Evolutionary conservation across 768 basidiomycete genomes (phyloP), one percentile per base, ranked within the genome.

Genomic region (Calocybe cyanea): DNA sequence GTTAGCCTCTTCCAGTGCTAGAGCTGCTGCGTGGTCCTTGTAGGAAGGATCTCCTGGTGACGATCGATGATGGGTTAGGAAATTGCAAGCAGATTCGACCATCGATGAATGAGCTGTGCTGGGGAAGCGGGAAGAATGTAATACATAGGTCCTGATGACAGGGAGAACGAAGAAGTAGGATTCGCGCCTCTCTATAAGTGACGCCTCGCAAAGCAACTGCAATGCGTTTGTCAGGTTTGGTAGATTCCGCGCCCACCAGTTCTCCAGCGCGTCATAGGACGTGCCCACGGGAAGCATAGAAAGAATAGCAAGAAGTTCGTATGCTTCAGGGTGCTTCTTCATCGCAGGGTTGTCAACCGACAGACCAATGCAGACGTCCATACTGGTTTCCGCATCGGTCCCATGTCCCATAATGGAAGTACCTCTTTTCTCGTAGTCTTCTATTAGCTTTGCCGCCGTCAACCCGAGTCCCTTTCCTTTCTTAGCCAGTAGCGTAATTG

Each of bases 401-500:
- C 6, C 25, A 6, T 5, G 11, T 28, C 5, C 25, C 5, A 28
- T 5, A 5, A 28, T 28, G 11, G 6, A 5, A 28, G 25, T 28
- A 28, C 25, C 25, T 28, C 6, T 28, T 6, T 11, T 11, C 11
- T 28, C 11, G 25, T 28, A 28, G 5, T 6, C 11, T 11, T 28
- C 25, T 28, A 28, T 28, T 5, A 28, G 25, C 25, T 28, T 11
- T 28, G 25, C 25, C 6, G 11, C 11, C 5, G 25, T 5, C 11
- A 35, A 31, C 4, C 17, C 14, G 1, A 43, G 36, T 11, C 21
- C 11, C 17, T 51, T 38, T 18, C 46, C 53, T 0, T 44, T 14
- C 24, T 57, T 57, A 4, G 69, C 68, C 56, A 69, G 57, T 4
- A 70, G 55, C 17, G 57, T 63, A 23, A 70, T 52, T 3, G 66